Conservation (phyloP, 371 early-diverging fungal genomes). For the Mortierella sp. region DNA sequence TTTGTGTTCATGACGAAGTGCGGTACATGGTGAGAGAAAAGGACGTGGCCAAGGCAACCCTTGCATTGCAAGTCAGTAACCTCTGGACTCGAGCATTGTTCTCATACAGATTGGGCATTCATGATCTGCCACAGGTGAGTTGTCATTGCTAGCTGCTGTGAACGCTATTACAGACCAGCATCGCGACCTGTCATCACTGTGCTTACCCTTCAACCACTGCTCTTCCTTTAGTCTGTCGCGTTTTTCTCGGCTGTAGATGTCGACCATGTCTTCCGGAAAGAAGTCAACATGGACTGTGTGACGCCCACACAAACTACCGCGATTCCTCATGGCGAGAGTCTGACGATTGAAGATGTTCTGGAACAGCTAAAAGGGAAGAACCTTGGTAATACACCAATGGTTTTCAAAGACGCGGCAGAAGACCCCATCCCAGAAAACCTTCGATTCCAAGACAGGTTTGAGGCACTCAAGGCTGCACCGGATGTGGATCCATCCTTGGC, state of each 20-base stretch:
- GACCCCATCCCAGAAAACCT: conserved; percentile 20
- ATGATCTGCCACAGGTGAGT: conserved; percentile 85
- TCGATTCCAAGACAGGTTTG: conserved; percentile 16
- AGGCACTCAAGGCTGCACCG: conserved; percentile 12
- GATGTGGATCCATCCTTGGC: neutral
- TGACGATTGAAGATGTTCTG: conserved; percentile 65
- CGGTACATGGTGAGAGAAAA: conserved; percentile 86
- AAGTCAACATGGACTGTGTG: conserved; percentile 81
- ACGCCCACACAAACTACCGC: conserved; percentile 77
- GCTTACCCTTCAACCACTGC: too few relatives aligned
- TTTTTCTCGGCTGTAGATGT: conserved; percentile 97
- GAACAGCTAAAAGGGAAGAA: conserved; percentile 31
- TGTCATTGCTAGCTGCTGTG: neutral
- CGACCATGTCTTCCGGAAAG: conserved; percentile 94
- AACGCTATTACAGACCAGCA: too few relatives aligned
- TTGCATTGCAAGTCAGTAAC: conserved; percentile 93
- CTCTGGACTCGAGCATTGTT: conserved; percentile 95
- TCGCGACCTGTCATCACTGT: too few relatives aligned
- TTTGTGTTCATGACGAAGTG: conserved; percentile 97
- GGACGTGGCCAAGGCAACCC: conserved; percentile 80
- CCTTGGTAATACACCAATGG: conserved; percentile 9
- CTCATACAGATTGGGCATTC: conserved; percentile 85
- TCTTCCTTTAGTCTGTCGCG: conserved; percentile 90
- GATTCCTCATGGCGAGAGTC: conserved; percentile 71
- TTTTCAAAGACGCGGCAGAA: conserved; percentile 24